These are phyloP conservation scores for Eucalyptus marginata DNA, from an alignment of 345 rosid species.

Conservation along the genomic window DNA sequence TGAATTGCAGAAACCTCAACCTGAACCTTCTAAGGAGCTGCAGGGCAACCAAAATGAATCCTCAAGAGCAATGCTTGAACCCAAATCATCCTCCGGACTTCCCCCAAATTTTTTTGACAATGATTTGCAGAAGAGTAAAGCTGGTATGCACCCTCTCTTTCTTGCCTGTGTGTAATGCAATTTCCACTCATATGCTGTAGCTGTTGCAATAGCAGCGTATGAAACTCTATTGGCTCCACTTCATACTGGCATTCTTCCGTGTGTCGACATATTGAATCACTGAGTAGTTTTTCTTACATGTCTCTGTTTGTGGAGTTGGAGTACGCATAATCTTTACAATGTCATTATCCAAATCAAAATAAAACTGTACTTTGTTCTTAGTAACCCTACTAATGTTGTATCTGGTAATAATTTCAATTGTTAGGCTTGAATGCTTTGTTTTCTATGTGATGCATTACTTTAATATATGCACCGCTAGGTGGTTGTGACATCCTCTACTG, in stretches of 20 bases:
- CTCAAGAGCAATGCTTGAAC: constrained; percentile 6
- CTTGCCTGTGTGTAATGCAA: background rate
- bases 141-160: constrained; percentile 17
- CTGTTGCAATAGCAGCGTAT: background rate
- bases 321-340: background rate
- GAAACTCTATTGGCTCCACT: background rate
- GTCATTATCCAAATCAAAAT: background rate
- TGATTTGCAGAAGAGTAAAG: constrained; percentile 6
- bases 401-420: background rate
- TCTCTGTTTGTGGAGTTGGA: background rate
- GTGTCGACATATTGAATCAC: background rate
- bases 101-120: constrained; percentile 52
- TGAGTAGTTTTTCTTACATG: background rate
- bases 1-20: background rate
- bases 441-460: background rate
- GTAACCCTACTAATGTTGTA: background rate
- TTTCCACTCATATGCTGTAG: background rate
- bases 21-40: background rate
- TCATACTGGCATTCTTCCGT: background rate
- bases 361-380: background rate
- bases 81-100: constrained; percentile 33
- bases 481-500: background rate
- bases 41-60: constrained; percentile 8
- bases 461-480: background rate
- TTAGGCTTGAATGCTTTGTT: background rate